Evolutionary conservation across 208 protist genomes (phyloP).

Genomic region (Leishmania braziliensis): DNA sequence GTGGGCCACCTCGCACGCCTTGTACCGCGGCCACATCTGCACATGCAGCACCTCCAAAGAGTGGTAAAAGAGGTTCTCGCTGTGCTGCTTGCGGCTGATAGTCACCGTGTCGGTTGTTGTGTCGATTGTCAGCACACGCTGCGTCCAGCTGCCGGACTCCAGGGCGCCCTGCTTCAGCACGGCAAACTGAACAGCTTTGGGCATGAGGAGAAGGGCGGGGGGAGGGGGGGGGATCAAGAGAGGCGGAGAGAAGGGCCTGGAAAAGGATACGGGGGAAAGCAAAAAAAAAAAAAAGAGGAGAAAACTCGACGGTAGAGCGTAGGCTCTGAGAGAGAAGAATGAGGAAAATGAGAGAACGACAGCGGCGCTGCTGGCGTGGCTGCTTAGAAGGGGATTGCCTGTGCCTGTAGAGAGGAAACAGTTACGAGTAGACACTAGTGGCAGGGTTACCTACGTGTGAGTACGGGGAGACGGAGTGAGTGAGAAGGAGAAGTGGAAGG

Average conservation of each 20-base stretch:
- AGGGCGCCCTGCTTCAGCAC: slow-evolving; percentile 24
- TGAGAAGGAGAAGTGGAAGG: neutral
- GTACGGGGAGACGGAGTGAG: neutral
- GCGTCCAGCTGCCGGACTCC: slow-evolving; percentile 16
- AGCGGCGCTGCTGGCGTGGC: neutral
- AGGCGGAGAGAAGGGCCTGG: neutral
- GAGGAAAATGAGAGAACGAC: neutral
- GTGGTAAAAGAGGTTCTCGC: slow-evolving; percentile 27
- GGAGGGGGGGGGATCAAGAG: neutral
- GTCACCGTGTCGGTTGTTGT: slow-evolving; percentile 21
- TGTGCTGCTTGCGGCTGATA: slow-evolving; percentile 31
- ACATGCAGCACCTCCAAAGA: slow-evolving; percentile 11
- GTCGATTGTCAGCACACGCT: slow-evolving; percentile 28
- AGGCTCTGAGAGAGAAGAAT: neutral
- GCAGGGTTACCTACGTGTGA: neutral
- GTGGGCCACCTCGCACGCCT: slow-evolving; percentile 9
- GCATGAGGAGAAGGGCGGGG: neutral
- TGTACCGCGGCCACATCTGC: slow-evolving; percentile 31
- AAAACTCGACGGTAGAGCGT: neutral
- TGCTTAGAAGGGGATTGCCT: neutral
- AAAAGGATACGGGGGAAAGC: neutral
- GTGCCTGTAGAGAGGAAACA: neutral
- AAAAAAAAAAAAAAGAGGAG: neutral
- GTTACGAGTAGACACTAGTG: neutral
- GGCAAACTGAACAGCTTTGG: slow-evolving; percentile 20